A percentile compares a stretch with the other conserved stretches of the same genome.
These are phyloP conservation scores for Peltaster fructicola DNA, from an alignment of 2,329 filamentous ascomycete species.

Conservation along the genomic window DNA sequence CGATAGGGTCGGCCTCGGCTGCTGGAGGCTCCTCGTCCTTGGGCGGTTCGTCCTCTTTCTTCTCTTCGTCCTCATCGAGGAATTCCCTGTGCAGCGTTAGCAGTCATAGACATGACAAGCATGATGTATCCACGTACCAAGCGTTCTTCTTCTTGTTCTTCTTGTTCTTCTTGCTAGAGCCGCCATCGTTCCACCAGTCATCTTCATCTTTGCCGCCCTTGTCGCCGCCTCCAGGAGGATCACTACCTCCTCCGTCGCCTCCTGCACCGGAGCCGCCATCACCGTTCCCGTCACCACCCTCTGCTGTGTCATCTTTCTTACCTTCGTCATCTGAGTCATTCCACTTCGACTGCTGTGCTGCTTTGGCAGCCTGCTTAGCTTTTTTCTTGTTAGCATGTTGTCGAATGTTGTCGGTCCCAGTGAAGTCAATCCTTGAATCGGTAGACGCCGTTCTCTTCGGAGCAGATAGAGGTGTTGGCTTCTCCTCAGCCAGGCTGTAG, in stretches of 20 bases:
- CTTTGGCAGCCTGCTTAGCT: slow-evolving; percentile 24
- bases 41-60: slow-evolving; percentile 22
- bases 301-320: slow-evolving; percentile 22
- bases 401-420: slow-evolving; percentile 31
- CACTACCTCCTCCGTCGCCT: slow-evolving; percentile 17
- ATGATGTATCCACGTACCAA: slow-evolving; percentile 8
- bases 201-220: slow-evolving; percentile 19
- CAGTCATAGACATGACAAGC: neutral
- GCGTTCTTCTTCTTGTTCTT: slow-evolving; percentile 25
- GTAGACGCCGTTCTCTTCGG: no score
- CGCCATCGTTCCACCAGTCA: slow-evolving; percentile 16
- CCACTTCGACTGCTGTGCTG: slow-evolving; percentile 23
- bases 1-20: slow-evolving; percentile 11
- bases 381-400: slow-evolving; percentile 38
- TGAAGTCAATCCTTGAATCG: slow-evolving; percentile 37
- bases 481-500: no score
- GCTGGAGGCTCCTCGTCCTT: slow-evolving; percentile 16
- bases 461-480: no score
- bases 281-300: slow-evolving; percentile 18
- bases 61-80: slow-evolving; percentile 16
- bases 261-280: slow-evolving; percentile 16
- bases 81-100: slow-evolving; percentile 3
- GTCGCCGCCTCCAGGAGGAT: slow-evolving; percentile 15
- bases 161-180: slow-evolving; percentile 20
- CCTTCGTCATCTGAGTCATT: slow-evolving; percentile 29